Percentiles rank a stretch among this genome's conserved stretches.
Conservation (phyloP, 805 yeast species). For the Phaffomyces thermotolerans region DNA sequence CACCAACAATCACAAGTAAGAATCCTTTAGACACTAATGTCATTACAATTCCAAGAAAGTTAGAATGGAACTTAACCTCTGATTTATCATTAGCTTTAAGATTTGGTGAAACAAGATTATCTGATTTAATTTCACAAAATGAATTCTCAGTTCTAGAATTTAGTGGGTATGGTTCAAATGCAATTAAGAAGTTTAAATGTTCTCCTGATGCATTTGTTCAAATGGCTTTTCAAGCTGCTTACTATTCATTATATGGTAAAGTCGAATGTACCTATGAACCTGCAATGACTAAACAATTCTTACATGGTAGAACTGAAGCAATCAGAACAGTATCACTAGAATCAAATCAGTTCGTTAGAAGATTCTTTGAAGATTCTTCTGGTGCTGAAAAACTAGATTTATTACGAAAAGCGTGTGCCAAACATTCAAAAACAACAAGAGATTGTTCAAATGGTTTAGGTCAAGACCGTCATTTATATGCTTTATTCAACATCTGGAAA, state of each 20-base stretch:
- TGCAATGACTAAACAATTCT: slow-evolving; percentile 84
- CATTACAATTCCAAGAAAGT: slow-evolving; percentile 71
- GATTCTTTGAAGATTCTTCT: slow-evolving; percentile 66
- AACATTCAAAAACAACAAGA: slow-evolving; percentile 62
- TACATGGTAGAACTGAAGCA: slow-evolving; percentile 92
- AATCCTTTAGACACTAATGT: slow-evolving; percentile 35
- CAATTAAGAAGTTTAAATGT: slow-evolving; percentile 76
- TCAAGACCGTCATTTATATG: slow-evolving; percentile 88
- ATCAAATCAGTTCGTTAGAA: slow-evolving; percentile 75
- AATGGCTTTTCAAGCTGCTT: slow-evolving; percentile 90
- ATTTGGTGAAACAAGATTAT: slow-evolving; percentile 84
- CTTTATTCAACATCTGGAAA: slow-evolving; percentile 83
- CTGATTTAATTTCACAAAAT: slow-evolving; percentile 83
- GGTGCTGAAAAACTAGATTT: slow-evolving; percentile 47
- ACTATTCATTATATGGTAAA: slow-evolving; percentile 85
- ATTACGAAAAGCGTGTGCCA: slow-evolving; percentile 60
- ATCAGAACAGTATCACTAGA: slow-evolving; percentile 77
- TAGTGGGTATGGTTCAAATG: slow-evolving; percentile 58
- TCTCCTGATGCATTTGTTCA: slow-evolving; percentile 94
- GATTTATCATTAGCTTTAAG: slow-evolving; percentile 74
- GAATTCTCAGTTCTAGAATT: slow-evolving; percentile 80
- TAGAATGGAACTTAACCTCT: slow-evolving; percentile 80
- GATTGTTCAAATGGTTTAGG: slow-evolving; percentile 73
- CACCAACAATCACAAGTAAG: slow-evolving; percentile 42
- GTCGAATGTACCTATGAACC: slow-evolving; percentile 95